Conservation (phyloP, 1,284 basidiomycete species). For the Austroboletus olivaceoglutinosus region DNA sequence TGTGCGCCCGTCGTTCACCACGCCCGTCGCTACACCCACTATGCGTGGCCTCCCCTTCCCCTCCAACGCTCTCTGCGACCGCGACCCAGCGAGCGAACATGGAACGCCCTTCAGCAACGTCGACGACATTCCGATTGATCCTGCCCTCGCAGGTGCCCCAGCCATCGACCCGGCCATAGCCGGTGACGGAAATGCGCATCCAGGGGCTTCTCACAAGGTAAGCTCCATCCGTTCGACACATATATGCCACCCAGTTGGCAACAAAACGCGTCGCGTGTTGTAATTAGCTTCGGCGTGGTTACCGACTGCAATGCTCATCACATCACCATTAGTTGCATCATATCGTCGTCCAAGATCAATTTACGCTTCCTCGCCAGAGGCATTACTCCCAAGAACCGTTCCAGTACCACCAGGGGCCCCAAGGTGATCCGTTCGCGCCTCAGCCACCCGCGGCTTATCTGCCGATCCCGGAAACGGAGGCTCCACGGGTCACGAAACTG, state of each 20-base stretch:
- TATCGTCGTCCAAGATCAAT: constrained; percentile 13
- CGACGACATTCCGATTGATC: constrained; percentile 73
- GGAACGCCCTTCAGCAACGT: constrained; percentile 53
- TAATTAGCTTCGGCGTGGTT: constrained; percentile 20
- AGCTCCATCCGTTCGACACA: constrained; percentile 23
- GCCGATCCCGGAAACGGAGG: constrained; percentile 37
- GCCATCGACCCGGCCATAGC: constrained; percentile 54
- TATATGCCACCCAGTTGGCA: constrained; percentile 13
- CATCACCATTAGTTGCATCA: constrained; percentile 19
- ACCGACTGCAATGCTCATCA: constrained; percentile 21
- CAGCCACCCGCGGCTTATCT: constrained; percentile 52
- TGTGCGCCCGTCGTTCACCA: constrained; percentile 12
- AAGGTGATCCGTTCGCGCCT: constrained; percentile 77
- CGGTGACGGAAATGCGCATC: constrained; percentile 22
- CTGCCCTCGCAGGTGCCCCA: constrained; percentile 48
- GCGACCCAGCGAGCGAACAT: constrained; percentile 53
- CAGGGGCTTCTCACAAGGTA: constrained; percentile 27
- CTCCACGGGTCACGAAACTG: constrained; percentile 39
- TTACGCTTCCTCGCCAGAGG: constrained; percentile 17
- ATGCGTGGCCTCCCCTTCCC: constrained; percentile 67
- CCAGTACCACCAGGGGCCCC: constrained; percentile 67
- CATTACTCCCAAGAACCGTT: constrained; percentile 37
- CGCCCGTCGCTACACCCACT: constrained; percentile 9
- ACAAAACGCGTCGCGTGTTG: constrained; percentile 54
- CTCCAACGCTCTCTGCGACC: constrained; percentile 44